phyloP scores from a whole-genome alignment of 2,329 filamentous ascomycete species.

The Periconia sp. region DNA sequence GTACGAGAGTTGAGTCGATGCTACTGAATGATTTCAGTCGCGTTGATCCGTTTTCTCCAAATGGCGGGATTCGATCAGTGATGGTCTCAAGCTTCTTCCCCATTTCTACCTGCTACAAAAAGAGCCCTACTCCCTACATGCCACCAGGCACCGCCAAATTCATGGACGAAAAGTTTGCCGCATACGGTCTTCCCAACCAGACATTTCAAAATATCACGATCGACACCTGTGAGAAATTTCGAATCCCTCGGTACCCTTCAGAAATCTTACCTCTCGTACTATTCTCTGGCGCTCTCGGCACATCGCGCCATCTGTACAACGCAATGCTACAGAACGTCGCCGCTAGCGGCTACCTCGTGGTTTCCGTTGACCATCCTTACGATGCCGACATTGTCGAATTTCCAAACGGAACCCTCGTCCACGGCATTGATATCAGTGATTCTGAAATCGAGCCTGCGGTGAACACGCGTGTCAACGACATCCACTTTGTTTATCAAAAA shows the following conservation, averaged over 20 bases:
- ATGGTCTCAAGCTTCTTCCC: conserved; percentile 31
- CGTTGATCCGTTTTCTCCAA: conserved; percentile 22
- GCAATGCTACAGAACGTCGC: conserved; percentile 50
- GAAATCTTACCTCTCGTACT: conserved; percentile 33
- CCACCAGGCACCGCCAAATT: conserved; percentile 21
- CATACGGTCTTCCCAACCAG: conserved; percentile 30
- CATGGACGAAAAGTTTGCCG: conserved; percentile 22
- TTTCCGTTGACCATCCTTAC: conserved; percentile 55
- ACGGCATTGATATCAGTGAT: conserved; percentile 27
- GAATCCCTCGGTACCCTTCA: neutral
- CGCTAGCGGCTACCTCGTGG: conserved; percentile 50
- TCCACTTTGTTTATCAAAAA: conserved; percentile 22
- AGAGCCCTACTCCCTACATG: conserved; percentile 20
- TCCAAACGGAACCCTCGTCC: conserved; percentile 43
- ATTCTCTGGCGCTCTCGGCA: conserved; percentile 51
- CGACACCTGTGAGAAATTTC: conserved; percentile 13
- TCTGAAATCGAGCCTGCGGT: conserved; percentile 22
- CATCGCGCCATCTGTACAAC: conserved; percentile 48
- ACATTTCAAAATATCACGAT: conserved; percentile 20
- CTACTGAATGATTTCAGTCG: conserved; percentile 20
- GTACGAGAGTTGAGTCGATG: neutral
- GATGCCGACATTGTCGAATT: conserved; percentile 54
- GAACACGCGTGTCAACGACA: conserved; percentile 23
- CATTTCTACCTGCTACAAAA: conserved; percentile 12
- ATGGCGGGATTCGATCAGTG: conserved; percentile 17